Evolutionary conservation across 23 red algal genomes (phyloP), one percentile per base, ranked within the genome.

Genomic region (Pyropia yezoensis): DNA sequence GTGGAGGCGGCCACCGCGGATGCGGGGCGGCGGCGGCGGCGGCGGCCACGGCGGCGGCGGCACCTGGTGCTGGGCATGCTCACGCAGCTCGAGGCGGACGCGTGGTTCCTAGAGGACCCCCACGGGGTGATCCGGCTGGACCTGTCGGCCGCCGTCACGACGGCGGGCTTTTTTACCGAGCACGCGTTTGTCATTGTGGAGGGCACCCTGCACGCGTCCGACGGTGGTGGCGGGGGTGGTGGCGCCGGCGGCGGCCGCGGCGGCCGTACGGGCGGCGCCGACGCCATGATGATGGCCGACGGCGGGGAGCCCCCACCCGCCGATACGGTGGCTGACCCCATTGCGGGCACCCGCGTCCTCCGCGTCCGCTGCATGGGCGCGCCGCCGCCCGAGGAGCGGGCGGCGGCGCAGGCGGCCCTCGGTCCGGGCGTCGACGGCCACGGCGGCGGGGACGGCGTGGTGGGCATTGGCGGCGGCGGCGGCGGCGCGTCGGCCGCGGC

Each of bases 81-180:
- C 27, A 79, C 84, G 14, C 73, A 89, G 54, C 56, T 89, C 21
- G 84, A 89, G 66, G 84, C 76, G 63, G 84, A 66, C 14, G 34
- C 32, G 52, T 89, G 84, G 84, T 79, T 53, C 50, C 54, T 89
- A 3, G 84, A 89, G 39, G 84, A 89, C 49, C 65, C 77, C 18
- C 76, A 81, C 26, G 76, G 84, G 13, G 54, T 57, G 52, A 67
- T 89, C 23, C 60, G 63, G 18, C 18, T 79, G 33, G 82, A 87
- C 57, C 30, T 87, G 33, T 76, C 70, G 17, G 62, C 67, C 15
- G 67, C 75, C 0, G 23, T 39, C 21, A 57, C 77, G 24, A 89
- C 84, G 15, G 55, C 84, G 17, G 84, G 84, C 15, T 58, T 89
- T 54, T 73, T 77, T 27, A 89, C 84, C 18, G 84, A 89, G 15